A percentile compares a stretch with the other conserved stretches of the same genome.
Evolutionary conservation across 2,329 filamentous ascomycete genomes (phyloP).

Genomic region (Samsoniella hepiali): DNA sequence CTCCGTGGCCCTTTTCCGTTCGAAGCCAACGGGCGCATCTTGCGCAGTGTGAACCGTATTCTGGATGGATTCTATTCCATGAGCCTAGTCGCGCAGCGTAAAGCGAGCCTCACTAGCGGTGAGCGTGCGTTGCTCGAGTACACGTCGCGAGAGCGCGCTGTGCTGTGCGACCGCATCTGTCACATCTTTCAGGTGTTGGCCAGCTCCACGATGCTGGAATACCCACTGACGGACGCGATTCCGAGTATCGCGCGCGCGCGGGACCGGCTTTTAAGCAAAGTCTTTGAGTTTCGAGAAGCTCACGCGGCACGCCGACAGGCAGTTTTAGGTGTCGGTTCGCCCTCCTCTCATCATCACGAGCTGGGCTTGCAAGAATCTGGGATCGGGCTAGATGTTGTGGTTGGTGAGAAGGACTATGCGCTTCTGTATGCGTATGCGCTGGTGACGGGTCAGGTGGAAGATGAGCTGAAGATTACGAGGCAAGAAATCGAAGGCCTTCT

Average conservation of each 20-base stretch:
- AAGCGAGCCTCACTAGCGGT: conserved; percentile 67
- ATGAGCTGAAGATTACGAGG: conserved; percentile 56
- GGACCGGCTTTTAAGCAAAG: conserved; percentile 75
- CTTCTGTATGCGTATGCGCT: conserved; percentile 85
- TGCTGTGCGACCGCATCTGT: conserved; percentile 79
- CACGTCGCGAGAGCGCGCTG: conserved; percentile 72
- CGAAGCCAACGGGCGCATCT: conserved; percentile 63
- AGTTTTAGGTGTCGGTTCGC: not conserved
- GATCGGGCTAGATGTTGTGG: conserved; percentile 35
- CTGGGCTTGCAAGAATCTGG: conserved; percentile 11
- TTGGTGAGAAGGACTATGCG: conserved; percentile 75
- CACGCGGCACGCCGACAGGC: conserved; percentile 30
- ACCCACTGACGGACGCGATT: conserved; percentile 77
- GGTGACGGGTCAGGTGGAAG: conserved; percentile 59
- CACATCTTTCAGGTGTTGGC: conserved; percentile 79
- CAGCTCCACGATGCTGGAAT: conserved; percentile 84
- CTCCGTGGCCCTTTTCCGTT: conserved; percentile 77
- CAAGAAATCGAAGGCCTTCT: conserved; percentile 57
- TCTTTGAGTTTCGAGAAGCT: conserved; percentile 75
- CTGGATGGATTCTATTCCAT: conserved; percentile 89
- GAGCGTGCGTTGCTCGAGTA: conserved; percentile 73
- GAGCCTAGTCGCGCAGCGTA: conserved; percentile 81
- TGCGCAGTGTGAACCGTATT: conserved; percentile 72
- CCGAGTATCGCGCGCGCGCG: conserved; percentile 73
- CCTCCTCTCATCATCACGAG: not conserved